phyloP scores from a whole-genome alignment of 768 basidiomycete genomes.

The Termitomyces sp. region DNA sequence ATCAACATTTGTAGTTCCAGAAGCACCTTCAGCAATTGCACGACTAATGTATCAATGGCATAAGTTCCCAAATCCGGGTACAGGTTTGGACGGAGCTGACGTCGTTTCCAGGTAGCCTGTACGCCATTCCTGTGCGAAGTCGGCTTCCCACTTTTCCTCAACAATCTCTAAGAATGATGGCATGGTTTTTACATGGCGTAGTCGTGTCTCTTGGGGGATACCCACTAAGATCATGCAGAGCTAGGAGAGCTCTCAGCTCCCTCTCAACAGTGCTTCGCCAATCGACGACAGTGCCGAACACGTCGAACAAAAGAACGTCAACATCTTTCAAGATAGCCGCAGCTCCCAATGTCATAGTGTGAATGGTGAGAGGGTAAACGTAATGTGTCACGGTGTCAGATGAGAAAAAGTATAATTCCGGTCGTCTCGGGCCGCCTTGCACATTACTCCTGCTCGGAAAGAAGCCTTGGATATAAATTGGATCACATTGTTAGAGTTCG shows the following conservation, averaged over 20 bases:
- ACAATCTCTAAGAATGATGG: slow-evolving; percentile 8
- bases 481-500: not conserved
- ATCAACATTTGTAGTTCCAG: slow-evolving; percentile 49
- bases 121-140: slow-evolving; percentile 56
- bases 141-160: slow-evolving; percentile 29
- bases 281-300: slow-evolving; percentile 47
- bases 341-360: not conserved
- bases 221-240: slow-evolving; percentile 1
- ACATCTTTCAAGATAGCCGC: slow-evolving; percentile 19
- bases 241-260: slow-evolving; percentile 24
- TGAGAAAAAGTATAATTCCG: too few species aligned
- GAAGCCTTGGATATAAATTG: not conserved
- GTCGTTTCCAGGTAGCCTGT: slow-evolving; percentile 41
- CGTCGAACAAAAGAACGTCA: slow-evolving; percentile 42
- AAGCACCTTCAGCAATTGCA: slow-evolving; percentile 36
- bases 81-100: slow-evolving; percentile 10
- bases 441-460: not conserved
- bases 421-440: not conserved
- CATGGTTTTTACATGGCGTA: not conserved
- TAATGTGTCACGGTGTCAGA: not conserved
- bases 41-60: slow-evolving; percentile 25
- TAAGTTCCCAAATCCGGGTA: not conserved
- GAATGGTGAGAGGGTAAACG: not conserved
- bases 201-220: not conserved
- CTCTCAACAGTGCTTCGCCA: slow-evolving; percentile 30